Conservation (phyloP, 2,329 filamentous ascomycete species). For the Fusarium algeriense region DNA sequence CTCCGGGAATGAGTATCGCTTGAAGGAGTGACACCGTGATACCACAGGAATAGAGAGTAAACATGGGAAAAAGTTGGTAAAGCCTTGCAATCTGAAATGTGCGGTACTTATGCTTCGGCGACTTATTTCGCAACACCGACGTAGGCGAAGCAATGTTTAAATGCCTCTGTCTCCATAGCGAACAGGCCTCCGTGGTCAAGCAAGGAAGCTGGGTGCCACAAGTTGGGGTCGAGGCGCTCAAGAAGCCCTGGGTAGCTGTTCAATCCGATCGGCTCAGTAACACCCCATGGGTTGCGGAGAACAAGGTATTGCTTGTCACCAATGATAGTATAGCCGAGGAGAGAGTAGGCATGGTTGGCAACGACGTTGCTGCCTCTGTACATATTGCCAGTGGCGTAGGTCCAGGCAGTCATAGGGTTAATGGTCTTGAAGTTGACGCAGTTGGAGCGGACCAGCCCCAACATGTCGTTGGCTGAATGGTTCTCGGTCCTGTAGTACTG, state of each 20-base stretch:
- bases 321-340: slow-evolving; percentile 54
- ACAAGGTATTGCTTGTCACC: slow-evolving; percentile 57
- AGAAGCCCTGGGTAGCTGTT: slow-evolving; percentile 56
- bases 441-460: slow-evolving; percentile 55
- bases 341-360: slow-evolving; percentile 60
- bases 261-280: slow-evolving; percentile 57
- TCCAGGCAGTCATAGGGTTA: slow-evolving; percentile 58
- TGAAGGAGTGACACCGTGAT: not conserved
- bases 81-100: not conserved
- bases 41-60: not conserved
- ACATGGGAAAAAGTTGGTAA: not conserved
- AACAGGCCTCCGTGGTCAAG: slow-evolving; percentile 54
- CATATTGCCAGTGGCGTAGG: slow-evolving; percentile 53
- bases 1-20: not conserved
- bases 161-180: slow-evolving; percentile 52
- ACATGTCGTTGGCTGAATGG: slow-evolving; percentile 51
- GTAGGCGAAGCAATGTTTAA: slow-evolving; percentile 54
- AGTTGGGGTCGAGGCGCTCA: slow-evolving; percentile 53
- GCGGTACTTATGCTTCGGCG: not conserved
- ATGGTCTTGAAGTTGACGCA: slow-evolving; percentile 59
- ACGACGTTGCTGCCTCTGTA: slow-evolving; percentile 58
- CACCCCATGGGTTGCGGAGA: slow-evolving; percentile 59
- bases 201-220: slow-evolving; percentile 54
- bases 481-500: slow-evolving; percentile 53
- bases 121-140: slow-evolving; percentile 50